Base-by-base conservation (phyloP, 169 alveolate genomes). In the Babesia bigemina region DNA sequence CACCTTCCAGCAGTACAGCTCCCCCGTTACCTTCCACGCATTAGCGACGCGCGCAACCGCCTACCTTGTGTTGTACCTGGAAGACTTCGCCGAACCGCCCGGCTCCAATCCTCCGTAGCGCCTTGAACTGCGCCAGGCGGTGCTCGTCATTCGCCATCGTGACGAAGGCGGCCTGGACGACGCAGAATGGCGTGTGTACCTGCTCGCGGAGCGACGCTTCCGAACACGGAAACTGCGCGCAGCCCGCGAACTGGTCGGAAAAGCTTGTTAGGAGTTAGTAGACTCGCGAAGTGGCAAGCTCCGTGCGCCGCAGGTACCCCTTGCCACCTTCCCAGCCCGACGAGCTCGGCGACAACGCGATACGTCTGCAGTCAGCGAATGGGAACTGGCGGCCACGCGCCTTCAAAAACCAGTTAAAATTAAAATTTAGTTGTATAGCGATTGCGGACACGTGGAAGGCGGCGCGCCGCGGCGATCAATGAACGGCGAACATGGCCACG, bases 1-100 rank as follows among this genome's bases (percentile, higher is more conserved):
- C 50, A 95, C 97, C 88, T 98, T 98, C 95, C 99, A 97, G 36
- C 98, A 98, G 58, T 94, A 92, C 61, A 94, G 82, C 26, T 88
- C 92, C n/a, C 88, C 91, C 14, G 94, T 83, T 26, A 81, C 75
- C 86, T 81, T 36, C 49, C 62, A 24, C 24, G 16, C 17, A 14
- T 56, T 7, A 6, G 14, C 17, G 28, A 45, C 21, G 21, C 12
- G 28, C 8, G 26, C 6, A 61, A 9, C 67, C 19, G 24, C 75
- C 71, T 26, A 91, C 93, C 84, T 94, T 94, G 71, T 94, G 96
- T 59, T 91, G 88, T 28, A 94, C 95, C 19, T 88, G 93, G 85
- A 85, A 94, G 47, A 94, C 97, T 65, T 93, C 96, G 36, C 97
- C 97, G 81, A 93, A 94, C 29, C 96, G 91, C 36, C 97, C 97